Conservation (phyloP, 1,284 basidiomycete genomes). For the Microbotryomycetes sp. region DNA sequence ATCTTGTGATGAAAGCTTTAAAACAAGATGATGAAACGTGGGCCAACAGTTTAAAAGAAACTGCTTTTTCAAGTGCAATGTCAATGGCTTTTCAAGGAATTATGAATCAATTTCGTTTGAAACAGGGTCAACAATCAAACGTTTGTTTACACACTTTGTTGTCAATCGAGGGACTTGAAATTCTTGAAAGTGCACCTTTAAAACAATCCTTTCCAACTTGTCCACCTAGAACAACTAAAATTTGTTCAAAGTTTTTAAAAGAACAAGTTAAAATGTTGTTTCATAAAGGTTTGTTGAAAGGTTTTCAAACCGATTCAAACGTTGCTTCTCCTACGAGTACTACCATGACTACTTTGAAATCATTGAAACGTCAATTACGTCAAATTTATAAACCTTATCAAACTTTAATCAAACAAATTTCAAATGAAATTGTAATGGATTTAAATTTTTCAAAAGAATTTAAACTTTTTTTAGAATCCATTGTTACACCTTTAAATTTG, state of each 20-base stretch:
- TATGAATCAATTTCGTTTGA: slow-evolving; percentile 16
- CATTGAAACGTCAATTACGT: too few relatives aligned
- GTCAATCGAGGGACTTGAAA: slow-evolving; percentile 22
- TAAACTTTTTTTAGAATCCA: slow-evolving; percentile 29
- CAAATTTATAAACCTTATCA: slow-evolving; percentile 26
- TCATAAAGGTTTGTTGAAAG: too few relatives aligned
- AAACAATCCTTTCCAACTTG: slow-evolving; percentile 29
- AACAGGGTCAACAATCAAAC: background rate
- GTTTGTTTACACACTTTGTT: slow-evolving; percentile 26
- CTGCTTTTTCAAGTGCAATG: slow-evolving; percentile 22
- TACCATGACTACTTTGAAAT: too few relatives aligned
- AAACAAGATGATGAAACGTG: slow-evolving; percentile 28
- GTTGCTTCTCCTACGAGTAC: too few relatives aligned
- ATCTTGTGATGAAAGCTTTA: slow-evolving; percentile 23
- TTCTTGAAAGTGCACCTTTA: slow-evolving; percentile 31
- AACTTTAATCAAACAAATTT: slow-evolving; percentile 16
- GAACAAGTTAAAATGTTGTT: too few relatives aligned
- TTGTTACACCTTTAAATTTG: slow-evolving; percentile 25
- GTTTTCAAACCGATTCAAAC: too few relatives aligned
- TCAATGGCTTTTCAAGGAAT: slow-evolving; percentile 33
- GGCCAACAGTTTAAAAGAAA: slow-evolving; percentile 20
- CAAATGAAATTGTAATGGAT: slow-evolving; percentile 25
- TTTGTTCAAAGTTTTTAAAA: slow-evolving; percentile 23
- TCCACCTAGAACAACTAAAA: slow-evolving; percentile 19
- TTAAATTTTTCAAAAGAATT: slow-evolving; percentile 21